A percentile compares a stretch with the other conserved stretches of the same genome.
Evolutionary conservation across 2,329 filamentous ascomycete species (phyloP).

Genomic region (Cladosporium sphaerospermum): DNA sequence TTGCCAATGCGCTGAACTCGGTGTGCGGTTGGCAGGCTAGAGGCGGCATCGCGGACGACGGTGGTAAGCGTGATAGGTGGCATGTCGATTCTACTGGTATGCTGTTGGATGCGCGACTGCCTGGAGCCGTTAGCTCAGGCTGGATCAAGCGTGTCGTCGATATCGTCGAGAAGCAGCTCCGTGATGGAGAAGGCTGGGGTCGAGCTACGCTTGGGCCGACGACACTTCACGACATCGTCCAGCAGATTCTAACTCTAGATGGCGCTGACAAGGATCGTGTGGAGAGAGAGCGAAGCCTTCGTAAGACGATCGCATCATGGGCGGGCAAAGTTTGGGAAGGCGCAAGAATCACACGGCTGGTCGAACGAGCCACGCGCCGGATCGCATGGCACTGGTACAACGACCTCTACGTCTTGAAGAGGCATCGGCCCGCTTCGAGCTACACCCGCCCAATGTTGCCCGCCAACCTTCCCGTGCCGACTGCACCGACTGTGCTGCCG

Average conservation of each 20-base stretch:
- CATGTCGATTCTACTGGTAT: slow-evolving; percentile 82
- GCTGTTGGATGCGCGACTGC: slow-evolving; percentile 64
- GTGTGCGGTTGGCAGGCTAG: slow-evolving; percentile 92
- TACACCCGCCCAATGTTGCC: slow-evolving; percentile 74
- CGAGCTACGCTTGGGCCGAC: slow-evolving; percentile 53
- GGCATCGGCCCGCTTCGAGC: slow-evolving; percentile 48
- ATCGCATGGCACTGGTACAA: slow-evolving; percentile 83
- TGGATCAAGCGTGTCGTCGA: slow-evolving; percentile 87
- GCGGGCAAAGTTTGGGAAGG: slow-evolving; percentile 78
- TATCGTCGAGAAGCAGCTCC: slow-evolving; percentile 82
- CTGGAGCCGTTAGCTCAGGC: slow-evolving; percentile 59
- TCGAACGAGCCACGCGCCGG: slow-evolving; percentile 76
- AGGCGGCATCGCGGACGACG: slow-evolving; percentile 72
- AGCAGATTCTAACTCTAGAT: slow-evolving; percentile 40
- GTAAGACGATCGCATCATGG: slow-evolving; percentile 47
- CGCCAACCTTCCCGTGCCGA: slow-evolving; percentile 65
- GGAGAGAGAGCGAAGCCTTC: slow-evolving; percentile 34
- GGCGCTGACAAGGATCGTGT: slow-evolving; percentile 25
- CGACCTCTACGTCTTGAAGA: slow-evolving; percentile 63
- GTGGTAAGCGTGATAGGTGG: slow-evolving; percentile 76
- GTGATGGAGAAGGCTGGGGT: slow-evolving; percentile 83
- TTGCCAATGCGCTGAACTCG: slow-evolving; percentile 91
- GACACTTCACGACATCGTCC: slow-evolving; percentile 37
- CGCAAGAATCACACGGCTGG: slow-evolving; percentile 70
- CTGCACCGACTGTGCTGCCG: slow-evolving; percentile 87